Percentiles rank a stretch among this genome's conserved stretches.
Evolutionary conservation across 495 filamentous ascomycete species (phyloP).

Genomic region (Copromyces sp.): DNA sequence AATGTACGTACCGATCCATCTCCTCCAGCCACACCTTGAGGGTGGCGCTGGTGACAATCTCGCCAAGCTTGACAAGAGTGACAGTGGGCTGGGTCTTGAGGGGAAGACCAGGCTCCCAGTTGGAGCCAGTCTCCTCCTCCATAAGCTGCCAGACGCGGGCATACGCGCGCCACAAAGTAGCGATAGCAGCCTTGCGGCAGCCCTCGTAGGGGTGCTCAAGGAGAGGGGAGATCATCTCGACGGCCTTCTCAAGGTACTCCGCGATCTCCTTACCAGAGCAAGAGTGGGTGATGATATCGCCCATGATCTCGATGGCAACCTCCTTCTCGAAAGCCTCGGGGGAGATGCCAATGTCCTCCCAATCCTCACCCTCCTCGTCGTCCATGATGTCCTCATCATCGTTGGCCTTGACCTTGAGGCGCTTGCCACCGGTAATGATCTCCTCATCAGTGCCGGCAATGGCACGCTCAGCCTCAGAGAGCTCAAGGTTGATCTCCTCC

Average conservation of each 20-base stretch:
- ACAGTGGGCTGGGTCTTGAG: constrained; percentile 64
- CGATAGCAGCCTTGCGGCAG: constrained; percentile 79
- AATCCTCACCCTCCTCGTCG: constrained; percentile 58
- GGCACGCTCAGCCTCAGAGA: constrained; percentile 68
- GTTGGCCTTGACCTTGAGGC: constrained; percentile 62
- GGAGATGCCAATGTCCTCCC: constrained; percentile 73
- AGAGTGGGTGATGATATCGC: constrained; percentile 81
- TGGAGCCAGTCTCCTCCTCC: constrained; percentile 65
- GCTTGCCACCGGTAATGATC: constrained; percentile 68
- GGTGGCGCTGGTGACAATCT: constrained; percentile 76
- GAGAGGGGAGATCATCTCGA: constrained; percentile 69
- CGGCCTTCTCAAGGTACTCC: constrained; percentile 75
- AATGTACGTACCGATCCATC: constrained; percentile 68
- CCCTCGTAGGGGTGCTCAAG: constrained; percentile 87
- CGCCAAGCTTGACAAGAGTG: constrained; percentile 76
- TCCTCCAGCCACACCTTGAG: constrained; percentile 80
- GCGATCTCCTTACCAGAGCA: constrained; percentile 61
- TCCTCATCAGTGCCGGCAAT: constrained; percentile 54
- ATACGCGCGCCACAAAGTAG: constrained; percentile 87
- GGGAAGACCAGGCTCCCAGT: constrained; percentile 85
- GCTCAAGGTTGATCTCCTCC: constrained; percentile 67
- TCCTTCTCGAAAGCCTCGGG: constrained; percentile 93
- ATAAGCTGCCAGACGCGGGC: constrained; percentile 80
- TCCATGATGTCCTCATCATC: constrained; percentile 50
- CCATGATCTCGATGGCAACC: constrained; percentile 89